Evolutionary conservation across 768 basidiomycete genomes (phyloP).

Genomic region (Tricholoma sp.): DNA sequence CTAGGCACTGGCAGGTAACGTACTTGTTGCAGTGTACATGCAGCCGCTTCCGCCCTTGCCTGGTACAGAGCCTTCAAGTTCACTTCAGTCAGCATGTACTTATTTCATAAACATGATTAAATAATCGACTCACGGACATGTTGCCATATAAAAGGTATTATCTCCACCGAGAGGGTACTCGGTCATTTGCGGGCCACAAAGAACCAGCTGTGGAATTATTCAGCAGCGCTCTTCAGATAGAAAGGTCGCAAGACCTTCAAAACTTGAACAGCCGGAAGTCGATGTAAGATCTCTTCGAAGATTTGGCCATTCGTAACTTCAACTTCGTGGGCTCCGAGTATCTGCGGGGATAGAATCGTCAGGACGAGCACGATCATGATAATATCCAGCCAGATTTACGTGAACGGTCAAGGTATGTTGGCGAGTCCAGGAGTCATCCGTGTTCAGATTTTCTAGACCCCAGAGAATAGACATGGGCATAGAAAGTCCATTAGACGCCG

Average conservation of each 20-base stretch:
- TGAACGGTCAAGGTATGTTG: not conserved
- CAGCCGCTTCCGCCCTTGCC: constrained; percentile 18
- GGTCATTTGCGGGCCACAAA: not conserved
- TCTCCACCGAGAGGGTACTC: not conserved
- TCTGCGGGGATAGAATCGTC: not conserved
- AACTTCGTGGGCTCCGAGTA: not conserved
- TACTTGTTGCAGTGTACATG: constrained; percentile 22
- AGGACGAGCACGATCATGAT: not conserved
- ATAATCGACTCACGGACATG: constrained; percentile 23
- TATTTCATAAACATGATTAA: too few species aligned
- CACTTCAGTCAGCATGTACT: not conserved
- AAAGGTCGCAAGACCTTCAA: not conserved
- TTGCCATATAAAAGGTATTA: constrained; percentile 19
- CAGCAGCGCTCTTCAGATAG: not conserved
- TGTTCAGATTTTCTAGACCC: constrained; percentile 2
- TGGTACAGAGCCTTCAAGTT: constrained; percentile 21
- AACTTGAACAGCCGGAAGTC: not conserved
- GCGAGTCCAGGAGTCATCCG: not conserved
- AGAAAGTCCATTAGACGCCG: not conserved
- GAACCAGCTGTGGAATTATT: not conserved
- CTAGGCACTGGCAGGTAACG: not conserved
- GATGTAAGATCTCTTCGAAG: constrained; percentile 1
- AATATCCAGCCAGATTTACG: not conserved
- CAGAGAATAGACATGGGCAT: not conserved
- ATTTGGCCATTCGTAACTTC: not conserved